These are phyloP conservation scores for Xenoacremonium recifei DNA, from an alignment of 2,329 filamentous ascomycete species.

Conservation along the genomic window DNA sequence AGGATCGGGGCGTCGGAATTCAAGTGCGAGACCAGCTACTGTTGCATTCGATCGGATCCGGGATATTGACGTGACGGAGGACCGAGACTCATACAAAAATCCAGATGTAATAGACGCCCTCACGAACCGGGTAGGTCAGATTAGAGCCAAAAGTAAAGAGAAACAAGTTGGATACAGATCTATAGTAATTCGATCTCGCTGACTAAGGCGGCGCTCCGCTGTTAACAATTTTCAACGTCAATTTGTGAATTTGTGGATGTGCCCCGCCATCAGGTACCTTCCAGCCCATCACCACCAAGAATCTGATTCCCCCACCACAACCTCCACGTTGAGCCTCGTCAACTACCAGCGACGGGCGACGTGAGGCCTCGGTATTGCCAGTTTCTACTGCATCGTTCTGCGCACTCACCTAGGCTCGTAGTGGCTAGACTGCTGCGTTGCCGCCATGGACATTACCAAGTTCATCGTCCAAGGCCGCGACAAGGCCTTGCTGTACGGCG, in stretches of 20 bases:
- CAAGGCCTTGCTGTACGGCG: constrained; percentile 80
- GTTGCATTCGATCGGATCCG: too few relatives aligned
- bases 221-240: constrained; percentile 15
- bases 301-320: constrained; percentile 22
- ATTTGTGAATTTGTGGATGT: constrained; percentile 15
- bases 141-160: neutral
- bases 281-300: constrained; percentile 9
- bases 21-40: too few relatives aligned
- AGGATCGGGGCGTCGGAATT: neutral
- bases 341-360: constrained; percentile 8
- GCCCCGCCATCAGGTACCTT: constrained; percentile 22
- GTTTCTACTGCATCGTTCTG: too few relatives aligned
- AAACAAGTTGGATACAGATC: neutral
- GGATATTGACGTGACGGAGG: neutral
- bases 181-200: neutral
- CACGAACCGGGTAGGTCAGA: too few relatives aligned
- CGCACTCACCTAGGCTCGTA: neutral
- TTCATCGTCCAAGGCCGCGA: constrained; percentile 79
- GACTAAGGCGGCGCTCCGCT: neutral
- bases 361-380: too few relatives aligned
- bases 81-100: neutral
- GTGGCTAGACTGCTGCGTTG: neutral
- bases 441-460: constrained; percentile 81
- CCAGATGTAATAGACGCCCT: neutral
- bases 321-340: constrained; percentile 28